Base-by-base conservation (phyloP, 1,139 yeast species). In the Nakaseomyces sp. region DNA sequence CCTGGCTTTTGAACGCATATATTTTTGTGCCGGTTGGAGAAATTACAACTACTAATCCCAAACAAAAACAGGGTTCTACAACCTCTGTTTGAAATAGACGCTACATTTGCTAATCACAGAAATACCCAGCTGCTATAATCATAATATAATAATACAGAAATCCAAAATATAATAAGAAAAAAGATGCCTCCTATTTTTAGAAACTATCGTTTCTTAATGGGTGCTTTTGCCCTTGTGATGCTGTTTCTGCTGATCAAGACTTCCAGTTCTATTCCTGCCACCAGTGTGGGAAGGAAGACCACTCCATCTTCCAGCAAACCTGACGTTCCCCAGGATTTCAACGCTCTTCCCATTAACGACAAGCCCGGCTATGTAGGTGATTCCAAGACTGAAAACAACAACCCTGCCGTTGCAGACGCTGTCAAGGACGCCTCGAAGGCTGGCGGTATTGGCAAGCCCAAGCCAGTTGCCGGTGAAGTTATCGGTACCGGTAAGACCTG, bases 191-290 rank as follows among this genome's bases (percentile, higher is more conserved):
- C 49, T 10, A 31, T 54, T 17, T 46, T 57, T 36, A 57, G 63
- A 43, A 63, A 56, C 45, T 63, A 61, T 44, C 57, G 65, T 40
- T 54, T 60, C 42, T 43, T 60, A 12, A 57, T 61, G 41, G 59
- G 57, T 45, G 64, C 65, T 1, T 50, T 60, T 33, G 57, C 63
- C 17, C 58, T 56, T 18, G 41, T 61, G 19, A 61, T 61, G 65
- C 47, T 63, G 43, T 49, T 63, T 33, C 46, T 61, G 40, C 46
- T 63, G 37, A 50, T 63, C 30, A 58, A 52, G 44, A 52, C 63
- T 12, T 61, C 66, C 3, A 45, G 49, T 12, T 45, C 45, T 15
- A 29, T 48, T 6, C 43, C 44, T 18, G 40, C 38, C 10, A 35
- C 52, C 3, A 46, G 50, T 16, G 36, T 45, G 19, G 52, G 49